These are phyloP conservation scores for Margaritispora aquatica DNA, from an alignment of 495 filamentous ascomycete genomes.

Conservation along the genomic window DNA sequence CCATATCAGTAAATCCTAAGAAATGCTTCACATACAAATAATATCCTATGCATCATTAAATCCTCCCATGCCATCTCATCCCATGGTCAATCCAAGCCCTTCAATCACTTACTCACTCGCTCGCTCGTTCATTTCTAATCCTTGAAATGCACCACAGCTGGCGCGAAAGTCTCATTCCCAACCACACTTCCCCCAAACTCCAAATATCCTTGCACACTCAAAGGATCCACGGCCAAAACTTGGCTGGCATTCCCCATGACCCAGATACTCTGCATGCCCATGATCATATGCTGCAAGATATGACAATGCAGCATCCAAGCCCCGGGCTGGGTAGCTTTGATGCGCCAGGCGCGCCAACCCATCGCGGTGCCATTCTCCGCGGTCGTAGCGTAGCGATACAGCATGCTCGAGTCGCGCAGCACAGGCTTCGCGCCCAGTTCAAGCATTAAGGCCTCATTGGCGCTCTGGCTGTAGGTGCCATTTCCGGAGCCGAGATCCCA, in stretches of 20 bases:
- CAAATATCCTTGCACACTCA: constrained; percentile 41
- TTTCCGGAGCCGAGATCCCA: constrained; percentile 54
- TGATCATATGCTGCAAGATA: constrained; percentile 30
- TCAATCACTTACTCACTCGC: too few relatives aligned
- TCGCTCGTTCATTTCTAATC: too few relatives aligned
- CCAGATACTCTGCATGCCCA: constrained; percentile 47
- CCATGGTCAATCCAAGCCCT: not conserved
- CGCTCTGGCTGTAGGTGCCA: constrained; percentile 45
- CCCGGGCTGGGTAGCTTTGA: constrained; percentile 43
- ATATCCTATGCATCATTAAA: too few relatives aligned
- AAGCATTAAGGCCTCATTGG: constrained; percentile 42
- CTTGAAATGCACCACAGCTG: constrained; percentile 12
- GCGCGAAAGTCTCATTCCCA: constrained; percentile 33
- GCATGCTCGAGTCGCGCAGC: constrained; percentile 48
- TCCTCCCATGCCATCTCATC: too few relatives aligned
- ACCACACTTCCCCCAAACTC: constrained; percentile 43
- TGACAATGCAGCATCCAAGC: constrained; percentile 65
- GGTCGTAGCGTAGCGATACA: constrained; percentile 39
- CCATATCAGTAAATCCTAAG: too few relatives aligned
- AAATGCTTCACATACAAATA: too few relatives aligned
- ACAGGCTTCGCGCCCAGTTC: constrained; percentile 28
- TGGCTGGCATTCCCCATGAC: constrained; percentile 41
- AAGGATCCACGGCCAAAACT: constrained; percentile 33
- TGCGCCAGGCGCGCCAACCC: constrained; percentile 55
- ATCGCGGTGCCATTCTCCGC: constrained; percentile 32